These are phyloP conservation scores for Paracamarosporium sp. DNA, from an alignment of 2,329 filamentous ascomycete genomes.

Conservation along the genomic window DNA sequence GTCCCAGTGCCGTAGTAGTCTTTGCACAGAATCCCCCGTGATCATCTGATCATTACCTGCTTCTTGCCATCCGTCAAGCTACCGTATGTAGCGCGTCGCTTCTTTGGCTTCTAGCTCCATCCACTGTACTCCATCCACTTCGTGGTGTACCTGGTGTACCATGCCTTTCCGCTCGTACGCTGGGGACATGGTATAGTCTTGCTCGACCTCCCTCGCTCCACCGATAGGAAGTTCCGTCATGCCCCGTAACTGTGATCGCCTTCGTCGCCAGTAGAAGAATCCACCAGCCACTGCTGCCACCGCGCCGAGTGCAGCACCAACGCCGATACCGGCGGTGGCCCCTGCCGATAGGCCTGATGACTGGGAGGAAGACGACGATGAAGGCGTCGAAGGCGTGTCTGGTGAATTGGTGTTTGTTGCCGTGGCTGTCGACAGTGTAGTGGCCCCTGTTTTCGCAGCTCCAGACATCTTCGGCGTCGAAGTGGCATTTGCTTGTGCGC, in stretches of 20 bases:
- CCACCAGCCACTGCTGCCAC: background rate
- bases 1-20: too few species aligned
- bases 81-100: background rate
- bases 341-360: background rate
- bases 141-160: constrained; percentile 2
- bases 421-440: background rate
- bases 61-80: background rate
- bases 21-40: background rate
- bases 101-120: constrained; percentile 4
- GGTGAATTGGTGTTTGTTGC: background rate
- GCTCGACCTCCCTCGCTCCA: background rate
- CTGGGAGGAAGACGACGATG: background rate
- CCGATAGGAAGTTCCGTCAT: background rate
- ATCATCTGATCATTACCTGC: background rate
- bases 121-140: background rate
- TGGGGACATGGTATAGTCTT: background rate
- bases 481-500: background rate
- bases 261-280: background rate
- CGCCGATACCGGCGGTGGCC: background rate
- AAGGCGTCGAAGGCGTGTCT: background rate
- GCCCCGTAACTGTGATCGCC: background rate
- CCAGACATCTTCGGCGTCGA: background rate
- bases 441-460: background rate
- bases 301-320: background rate
- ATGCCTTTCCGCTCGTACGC: background rate